phyloP scores from a whole-genome alignment of 352 stramenopile species.

The Hyaloperonospora brassicae region DNA sequence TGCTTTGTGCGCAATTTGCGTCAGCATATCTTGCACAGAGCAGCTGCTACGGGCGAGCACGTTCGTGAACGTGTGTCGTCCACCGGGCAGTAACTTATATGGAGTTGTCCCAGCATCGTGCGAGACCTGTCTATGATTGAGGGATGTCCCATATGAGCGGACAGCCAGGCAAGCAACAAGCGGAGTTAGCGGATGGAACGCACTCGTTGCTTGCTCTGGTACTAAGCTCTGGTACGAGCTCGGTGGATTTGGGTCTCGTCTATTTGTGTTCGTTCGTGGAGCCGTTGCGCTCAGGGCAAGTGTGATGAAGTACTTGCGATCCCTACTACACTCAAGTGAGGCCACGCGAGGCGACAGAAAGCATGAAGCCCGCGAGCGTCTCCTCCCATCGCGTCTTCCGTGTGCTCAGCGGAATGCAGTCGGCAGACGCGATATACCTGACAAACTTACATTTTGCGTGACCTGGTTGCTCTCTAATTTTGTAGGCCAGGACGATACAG shows the following conservation, averaged over 20 bases:
- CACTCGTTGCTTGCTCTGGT: constrained; percentile 2
- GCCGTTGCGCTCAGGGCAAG: constrained; percentile 26
- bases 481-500: constrained; percentile 25
- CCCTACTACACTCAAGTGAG: constrained; percentile 8
- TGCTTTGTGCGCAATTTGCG: constrained; percentile 79
- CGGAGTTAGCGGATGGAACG: constrained; percentile 23
- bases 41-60: constrained; percentile 17
- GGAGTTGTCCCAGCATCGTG: constrained; percentile 19
- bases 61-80: constrained; percentile 15
- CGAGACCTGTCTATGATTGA: constrained; percentile 13
- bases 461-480: constrained; percentile 11
- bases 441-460: constrained; percentile 15
- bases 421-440: constrained; percentile 21
- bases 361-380: constrained; percentile 15
- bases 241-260: constrained; percentile 18
- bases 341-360: constrained; percentile 23
- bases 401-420: constrained; percentile 27
- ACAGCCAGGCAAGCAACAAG: constrained; percentile 3
- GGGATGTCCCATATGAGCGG: constrained; percentile 15
- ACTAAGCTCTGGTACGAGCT: constrained; percentile 14
- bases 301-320: constrained; percentile 23
- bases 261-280: constrained; percentile 23
- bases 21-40: constrained; percentile 49
- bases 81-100: constrained; percentile 32
- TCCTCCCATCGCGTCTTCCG: constrained; percentile 14